phyloP scores from a whole-genome alignment of 768 basidiomycete species.

The Termitomyces sp. region DNA sequence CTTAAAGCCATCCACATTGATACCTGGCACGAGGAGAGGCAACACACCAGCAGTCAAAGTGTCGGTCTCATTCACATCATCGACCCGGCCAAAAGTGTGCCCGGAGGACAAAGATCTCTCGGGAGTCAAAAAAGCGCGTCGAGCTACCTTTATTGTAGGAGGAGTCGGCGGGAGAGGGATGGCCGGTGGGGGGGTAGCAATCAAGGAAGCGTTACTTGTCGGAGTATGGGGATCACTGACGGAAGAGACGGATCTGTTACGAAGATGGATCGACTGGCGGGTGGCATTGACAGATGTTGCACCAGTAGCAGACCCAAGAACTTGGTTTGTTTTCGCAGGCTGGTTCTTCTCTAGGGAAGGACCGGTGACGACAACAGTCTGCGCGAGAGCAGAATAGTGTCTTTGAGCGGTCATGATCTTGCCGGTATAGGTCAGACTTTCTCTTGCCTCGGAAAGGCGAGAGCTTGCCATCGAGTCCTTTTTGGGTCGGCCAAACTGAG shows the following conservation, averaged over 20 bases:
- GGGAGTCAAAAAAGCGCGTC: slow-evolving; percentile 49
- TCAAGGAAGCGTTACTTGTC: slow-evolving; percentile 28
- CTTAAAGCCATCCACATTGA: slow-evolving; percentile 53
- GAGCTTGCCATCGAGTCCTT: slow-evolving; percentile 54
- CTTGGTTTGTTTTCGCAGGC: slow-evolving; percentile 25
- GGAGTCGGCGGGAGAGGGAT: slow-evolving; percentile 75
- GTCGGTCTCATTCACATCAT: slow-evolving; percentile 62
- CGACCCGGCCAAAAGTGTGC: slow-evolving; percentile 54
- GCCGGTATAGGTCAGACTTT: slow-evolving; percentile 44
- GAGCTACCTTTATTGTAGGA: slow-evolving; percentile 54
- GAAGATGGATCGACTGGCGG: slow-evolving; percentile 44
- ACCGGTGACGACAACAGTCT: slow-evolving; percentile 50
- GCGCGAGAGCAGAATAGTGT: slow-evolving; percentile 68
- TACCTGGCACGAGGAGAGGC: slow-evolving; percentile 61
- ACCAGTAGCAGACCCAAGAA: slow-evolving; percentile 33
- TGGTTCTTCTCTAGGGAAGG: slow-evolving; percentile 35
- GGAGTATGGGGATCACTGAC: slow-evolving; percentile 35
- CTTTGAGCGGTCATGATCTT: slow-evolving; percentile 69
- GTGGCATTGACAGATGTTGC: slow-evolving; percentile 23
- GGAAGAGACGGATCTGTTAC: slow-evolving; percentile 56
- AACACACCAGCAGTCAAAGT: slow-evolving; percentile 65
- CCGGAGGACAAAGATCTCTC: slow-evolving; percentile 62
- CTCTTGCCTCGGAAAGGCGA: slow-evolving; percentile 45
- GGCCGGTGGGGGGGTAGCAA: slow-evolving; percentile 54
- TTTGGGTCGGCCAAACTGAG: slow-evolving; percentile 49